Evolutionary conservation across 1,139 yeast genomes (phyloP).

Genomic region (Pichia cactophila): DNA sequence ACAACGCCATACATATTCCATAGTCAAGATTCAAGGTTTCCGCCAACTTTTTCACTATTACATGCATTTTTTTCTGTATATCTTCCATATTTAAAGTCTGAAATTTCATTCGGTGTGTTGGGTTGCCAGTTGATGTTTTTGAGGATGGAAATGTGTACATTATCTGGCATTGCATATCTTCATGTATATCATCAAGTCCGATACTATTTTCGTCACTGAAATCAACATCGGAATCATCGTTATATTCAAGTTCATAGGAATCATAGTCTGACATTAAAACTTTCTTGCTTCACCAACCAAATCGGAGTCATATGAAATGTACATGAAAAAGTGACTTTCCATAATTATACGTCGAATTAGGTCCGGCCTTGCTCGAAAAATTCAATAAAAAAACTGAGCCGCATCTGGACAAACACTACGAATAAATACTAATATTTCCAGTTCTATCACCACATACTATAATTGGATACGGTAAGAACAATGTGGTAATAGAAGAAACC

Average conservation of each 20-base stretch:
- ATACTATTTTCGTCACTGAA: constrained; percentile 4
- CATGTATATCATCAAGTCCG: constrained; percentile 7
- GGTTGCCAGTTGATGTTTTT: constrained; percentile 17
- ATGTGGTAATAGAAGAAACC: constrained; percentile 41
- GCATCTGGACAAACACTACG: neutral
- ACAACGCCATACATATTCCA: constrained; percentile 33
- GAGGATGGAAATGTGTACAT: constrained; percentile 18
- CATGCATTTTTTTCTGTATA: constrained; percentile 19
- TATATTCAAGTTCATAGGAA: neutral
- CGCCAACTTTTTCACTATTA: constrained; percentile 17
- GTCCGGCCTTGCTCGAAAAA: no score
- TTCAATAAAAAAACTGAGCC: neutral
- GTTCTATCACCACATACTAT: constrained; percentile 55
- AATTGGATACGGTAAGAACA: constrained; percentile 51
- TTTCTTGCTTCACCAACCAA: no score
- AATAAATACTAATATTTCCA: constrained; percentile 50
- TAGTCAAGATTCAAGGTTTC: constrained; percentile 21
- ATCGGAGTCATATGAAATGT: no score
- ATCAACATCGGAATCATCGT: constrained; percentile 10
- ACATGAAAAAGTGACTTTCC: no score
- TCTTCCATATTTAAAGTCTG: constrained; percentile 21
- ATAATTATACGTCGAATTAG: no score
- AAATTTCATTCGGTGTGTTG: constrained; percentile 26
- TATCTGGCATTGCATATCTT: constrained; percentile 6
- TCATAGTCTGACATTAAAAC: neutral